phyloP scores from a whole-genome alignment of 305 asterid genomes.

The Fraxinus ornus region DNA sequence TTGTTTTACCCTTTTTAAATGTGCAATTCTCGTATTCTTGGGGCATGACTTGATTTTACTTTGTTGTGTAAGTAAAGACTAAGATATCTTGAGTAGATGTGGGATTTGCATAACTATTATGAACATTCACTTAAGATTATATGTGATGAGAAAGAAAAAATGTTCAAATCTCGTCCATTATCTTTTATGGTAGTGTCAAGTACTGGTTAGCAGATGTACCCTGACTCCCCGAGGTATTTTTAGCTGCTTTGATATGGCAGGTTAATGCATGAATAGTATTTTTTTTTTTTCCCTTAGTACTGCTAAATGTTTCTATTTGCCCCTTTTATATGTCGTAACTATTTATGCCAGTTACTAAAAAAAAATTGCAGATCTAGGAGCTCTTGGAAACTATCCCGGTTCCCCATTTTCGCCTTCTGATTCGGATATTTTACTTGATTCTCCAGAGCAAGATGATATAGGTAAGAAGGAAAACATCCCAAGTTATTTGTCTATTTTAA shows the following conservation, averaged over 20 bases:
- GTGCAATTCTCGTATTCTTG: background rate
- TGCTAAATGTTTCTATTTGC: background rate
- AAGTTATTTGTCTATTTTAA: background rate
- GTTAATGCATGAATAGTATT: background rate
- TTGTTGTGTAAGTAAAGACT: background rate
- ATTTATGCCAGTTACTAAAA: background rate
- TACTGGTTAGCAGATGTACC: background rate
- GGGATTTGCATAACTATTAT: background rate
- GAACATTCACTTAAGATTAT: background rate
- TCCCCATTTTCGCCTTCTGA: constrained; percentile 76
- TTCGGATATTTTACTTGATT: constrained; percentile 73
- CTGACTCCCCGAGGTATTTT: background rate
- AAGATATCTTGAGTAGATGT: background rate
- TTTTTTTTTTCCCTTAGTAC: background rate
- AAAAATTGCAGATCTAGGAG: constrained; percentile 61
- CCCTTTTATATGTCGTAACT: background rate
- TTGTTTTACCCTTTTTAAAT: background rate
- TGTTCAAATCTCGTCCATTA: background rate
- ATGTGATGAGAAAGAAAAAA: background rate
- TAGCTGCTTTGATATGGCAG: background rate
- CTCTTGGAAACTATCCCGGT: constrained; percentile 72
- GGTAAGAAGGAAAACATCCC: constrained; percentile 34
- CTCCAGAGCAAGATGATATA: constrained; percentile 66
- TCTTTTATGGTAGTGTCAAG: background rate
- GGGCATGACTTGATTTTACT: background rate